phyloP scores from a whole-genome alignment of 2,329 filamentous ascomycete genomes.

The Piedraia hortae region DNA sequence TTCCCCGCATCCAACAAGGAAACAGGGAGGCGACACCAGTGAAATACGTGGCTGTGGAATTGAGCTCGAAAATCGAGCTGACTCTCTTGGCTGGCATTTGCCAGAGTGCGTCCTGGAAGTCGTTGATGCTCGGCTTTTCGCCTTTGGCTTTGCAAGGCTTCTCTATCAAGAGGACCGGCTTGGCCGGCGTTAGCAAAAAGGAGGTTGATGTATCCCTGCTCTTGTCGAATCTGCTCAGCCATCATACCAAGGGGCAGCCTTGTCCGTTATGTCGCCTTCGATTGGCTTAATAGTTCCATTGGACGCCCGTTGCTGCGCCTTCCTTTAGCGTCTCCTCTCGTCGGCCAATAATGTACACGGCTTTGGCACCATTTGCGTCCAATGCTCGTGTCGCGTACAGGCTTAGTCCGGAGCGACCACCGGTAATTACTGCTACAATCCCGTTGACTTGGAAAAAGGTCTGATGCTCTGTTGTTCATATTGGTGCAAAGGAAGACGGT shows the following conservation, averaged over 20 bases:
- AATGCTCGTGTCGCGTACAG: slow-evolving; percentile 18
- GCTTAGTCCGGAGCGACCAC: slow-evolving; percentile 24
- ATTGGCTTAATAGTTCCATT: slow-evolving; percentile 18
- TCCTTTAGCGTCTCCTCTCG: slow-evolving; percentile 18
- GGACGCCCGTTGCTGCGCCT: slow-evolving; percentile 14
- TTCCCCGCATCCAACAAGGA: slow-evolving; percentile 16
- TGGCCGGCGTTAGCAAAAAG: slow-evolving; percentile 8
- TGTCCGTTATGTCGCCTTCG: slow-evolving; percentile 19
- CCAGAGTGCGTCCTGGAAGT: slow-evolving; percentile 6
- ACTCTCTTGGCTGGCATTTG: slow-evolving; percentile 10
- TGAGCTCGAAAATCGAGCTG: slow-evolving; percentile 13
- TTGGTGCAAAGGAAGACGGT: no score
- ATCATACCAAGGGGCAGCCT: slow-evolving; percentile 15
- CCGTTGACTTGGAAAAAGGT: slow-evolving; percentile 24
- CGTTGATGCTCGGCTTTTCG: slow-evolving; percentile 4
- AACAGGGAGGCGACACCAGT: slow-evolving; percentile 16
- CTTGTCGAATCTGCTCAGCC: slow-evolving; percentile 14
- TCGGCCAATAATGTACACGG: slow-evolving; percentile 26
- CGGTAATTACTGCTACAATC: slow-evolving; percentile 25
- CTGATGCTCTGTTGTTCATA: no score
- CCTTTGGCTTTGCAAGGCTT: slow-evolving; percentile 4
- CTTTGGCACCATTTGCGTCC: slow-evolving; percentile 21
- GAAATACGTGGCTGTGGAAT: slow-evolving; percentile 15
- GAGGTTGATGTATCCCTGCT: slow-evolving; percentile 12
- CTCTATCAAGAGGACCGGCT: slow-evolving; percentile 6